Evolutionary conservation across 768 basidiomycete species (phyloP).

Genomic region (Leccinum boreale): DNA sequence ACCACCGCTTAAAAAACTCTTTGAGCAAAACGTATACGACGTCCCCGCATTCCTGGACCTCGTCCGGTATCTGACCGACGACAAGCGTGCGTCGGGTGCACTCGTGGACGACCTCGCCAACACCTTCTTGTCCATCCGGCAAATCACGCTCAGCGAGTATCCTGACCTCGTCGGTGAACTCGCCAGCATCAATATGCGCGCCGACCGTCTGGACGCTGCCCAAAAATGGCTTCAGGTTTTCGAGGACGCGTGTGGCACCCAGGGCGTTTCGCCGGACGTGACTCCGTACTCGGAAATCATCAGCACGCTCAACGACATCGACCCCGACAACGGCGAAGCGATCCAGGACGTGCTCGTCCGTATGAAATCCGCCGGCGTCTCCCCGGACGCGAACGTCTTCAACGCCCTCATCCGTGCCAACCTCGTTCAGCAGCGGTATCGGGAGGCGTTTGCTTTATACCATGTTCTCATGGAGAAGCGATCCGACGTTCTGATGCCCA

Average conservation of each 20-base stretch:
- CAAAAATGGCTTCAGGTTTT: slow-evolving; percentile 28
- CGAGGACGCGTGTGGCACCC: slow-evolving; percentile 21
- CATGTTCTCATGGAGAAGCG: slow-evolving; percentile 35
- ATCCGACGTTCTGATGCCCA: slow-evolving; percentile 29
- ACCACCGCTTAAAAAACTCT: slow-evolving; percentile 8
- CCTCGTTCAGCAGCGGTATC: slow-evolving; percentile 29
- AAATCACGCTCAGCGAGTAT: slow-evolving; percentile 25
- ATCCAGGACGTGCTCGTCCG: slow-evolving; percentile 36
- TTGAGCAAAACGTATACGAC: slow-evolving; percentile 17
- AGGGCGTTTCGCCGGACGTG: slow-evolving; percentile 9
- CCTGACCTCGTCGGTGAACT: slow-evolving; percentile 36
- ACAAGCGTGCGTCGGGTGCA: slow-evolving; percentile 10
- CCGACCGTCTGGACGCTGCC: slow-evolving; percentile 30
- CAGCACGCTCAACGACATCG: slow-evolving; percentile 32
- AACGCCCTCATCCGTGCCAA: slow-evolving; percentile 47
- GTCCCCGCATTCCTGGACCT: slow-evolving; percentile 27
- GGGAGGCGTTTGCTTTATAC: slow-evolving; percentile 44
- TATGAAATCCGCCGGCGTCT: slow-evolving; percentile 38
- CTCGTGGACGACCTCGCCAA: slow-evolving; percentile 23
- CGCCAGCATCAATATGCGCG: slow-evolving; percentile 35
- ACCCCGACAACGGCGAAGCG: slow-evolving; percentile 27
- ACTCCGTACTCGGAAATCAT: slow-evolving; percentile 41
- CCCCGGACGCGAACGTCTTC: slow-evolving; percentile 41
- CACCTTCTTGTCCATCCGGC: slow-evolving; percentile 17
- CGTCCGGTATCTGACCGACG: slow-evolving; percentile 17